These are phyloP conservation scores for Tillandsia leiboldiana DNA, from an alignment of 176 grass and related monocot species.

Conservation along the genomic window DNA sequence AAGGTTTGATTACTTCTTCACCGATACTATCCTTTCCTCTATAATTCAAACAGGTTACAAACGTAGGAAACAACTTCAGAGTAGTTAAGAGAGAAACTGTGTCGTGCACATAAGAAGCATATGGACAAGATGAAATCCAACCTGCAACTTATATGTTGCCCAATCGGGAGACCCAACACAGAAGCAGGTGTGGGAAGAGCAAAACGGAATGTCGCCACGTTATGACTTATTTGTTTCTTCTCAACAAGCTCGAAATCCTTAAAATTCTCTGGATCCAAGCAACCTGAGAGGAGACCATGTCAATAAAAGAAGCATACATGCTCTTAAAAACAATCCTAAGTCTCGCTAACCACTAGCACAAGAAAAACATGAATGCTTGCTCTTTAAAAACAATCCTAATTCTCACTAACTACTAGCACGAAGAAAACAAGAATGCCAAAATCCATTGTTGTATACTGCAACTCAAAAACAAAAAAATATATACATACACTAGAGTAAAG, in stretches of 20 bases:
- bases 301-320: not conserved
- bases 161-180: slow-evolving; percentile 72
- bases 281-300: slow-evolving; percentile 21
- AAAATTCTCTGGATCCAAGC: slow-evolving; percentile 85
- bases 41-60: slow-evolving; percentile 17
- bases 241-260: slow-evolving; percentile 81
- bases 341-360: not conserved
- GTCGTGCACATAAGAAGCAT: not conserved
- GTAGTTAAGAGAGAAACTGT: not conserved
- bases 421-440: not conserved
- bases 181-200: slow-evolving; percentile 64
- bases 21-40: slow-evolving; percentile 76
- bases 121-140: slow-evolving; percentile 1
- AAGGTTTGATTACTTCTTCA: slow-evolving; percentile 94
- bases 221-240: slow-evolving; percentile 81
- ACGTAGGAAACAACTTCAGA: not conserved
- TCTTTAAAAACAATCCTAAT: not conserved
- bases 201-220: slow-evolving; percentile 87
- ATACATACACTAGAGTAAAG: too few species aligned
- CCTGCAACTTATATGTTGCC: slow-evolving; percentile 99
- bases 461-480: too few species aligned
- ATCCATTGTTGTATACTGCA: not conserved
- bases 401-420: not conserved
- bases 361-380: not conserved
- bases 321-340: not conserved